These are phyloP conservation scores for Lecanosticta acicola DNA, from an alignment of 2,329 filamentous ascomycete species.

Conservation along the genomic window DNA sequence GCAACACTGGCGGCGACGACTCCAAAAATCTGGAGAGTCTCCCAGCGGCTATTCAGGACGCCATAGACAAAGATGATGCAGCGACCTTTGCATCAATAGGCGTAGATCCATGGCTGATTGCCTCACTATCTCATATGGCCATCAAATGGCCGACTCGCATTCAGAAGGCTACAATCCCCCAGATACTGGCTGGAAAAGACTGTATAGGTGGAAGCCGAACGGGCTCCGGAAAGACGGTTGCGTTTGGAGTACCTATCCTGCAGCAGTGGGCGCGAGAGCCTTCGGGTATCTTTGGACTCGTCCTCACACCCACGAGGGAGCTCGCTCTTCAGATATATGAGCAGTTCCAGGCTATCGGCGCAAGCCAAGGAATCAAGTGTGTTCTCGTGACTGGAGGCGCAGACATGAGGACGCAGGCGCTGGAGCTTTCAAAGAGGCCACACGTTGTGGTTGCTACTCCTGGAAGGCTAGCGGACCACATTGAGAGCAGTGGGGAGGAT, in stretches of 20 bases:
- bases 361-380: conserved; percentile 79
- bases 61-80: conserved; percentile 24
- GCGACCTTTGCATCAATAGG: conserved; percentile 30
- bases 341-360: conserved; percentile 88
- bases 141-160: conserved; percentile 88
- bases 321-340: conserved; percentile 94
- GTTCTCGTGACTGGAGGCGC: conserved; percentile 86
- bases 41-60: conserved; percentile 21
- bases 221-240: conserved; percentile 94
- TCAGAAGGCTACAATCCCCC: conserved; percentile 86
- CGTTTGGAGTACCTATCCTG: conserved; percentile 89
- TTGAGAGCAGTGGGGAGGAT: conserved; percentile 83
- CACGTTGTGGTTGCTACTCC: conserved; percentile 94
- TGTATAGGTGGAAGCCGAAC: conserved; percentile 93
- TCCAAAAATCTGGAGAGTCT: conserved; percentile 2
- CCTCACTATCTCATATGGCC: conserved; percentile 68
- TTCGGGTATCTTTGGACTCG: conserved; percentile 79
- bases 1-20: background rate
- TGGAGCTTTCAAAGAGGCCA: conserved; percentile 72
- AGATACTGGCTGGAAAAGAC: conserved; percentile 84
- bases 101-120: conserved; percentile 66
- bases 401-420: conserved; percentile 87
- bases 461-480: conserved; percentile 87
- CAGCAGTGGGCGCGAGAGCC: conserved; percentile 93
- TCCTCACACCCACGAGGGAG: conserved; percentile 87